A percentile compares a stretch with the other conserved stretches of the same genome.
These are phyloP conservation scores for Talinum fruticosum DNA, from an alignment of 148 eudicot genomes.

Conservation along the genomic window DNA sequence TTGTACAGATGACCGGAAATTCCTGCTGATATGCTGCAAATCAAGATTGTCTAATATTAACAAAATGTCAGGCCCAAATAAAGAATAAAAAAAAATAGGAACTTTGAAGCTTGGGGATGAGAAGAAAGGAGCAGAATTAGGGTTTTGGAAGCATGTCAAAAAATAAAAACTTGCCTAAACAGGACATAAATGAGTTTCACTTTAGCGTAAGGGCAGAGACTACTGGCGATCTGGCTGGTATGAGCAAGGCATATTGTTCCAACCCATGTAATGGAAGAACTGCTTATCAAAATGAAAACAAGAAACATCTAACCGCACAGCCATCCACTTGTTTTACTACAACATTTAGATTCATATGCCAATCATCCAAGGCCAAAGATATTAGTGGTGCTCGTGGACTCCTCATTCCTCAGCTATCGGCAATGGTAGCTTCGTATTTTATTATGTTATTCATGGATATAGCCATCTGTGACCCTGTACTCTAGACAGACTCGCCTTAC, in stretches of 20 bases:
- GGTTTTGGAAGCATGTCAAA: neutral
- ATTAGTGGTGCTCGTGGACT: neutral
- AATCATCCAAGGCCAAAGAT: no score
- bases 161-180: neutral
- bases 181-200: neutral
- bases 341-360: no score
- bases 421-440: neutral
- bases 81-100: neutral
- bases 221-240: neutral
- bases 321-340: no score
- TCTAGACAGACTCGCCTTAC: neutral
- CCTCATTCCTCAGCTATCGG: neutral
- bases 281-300: no score
- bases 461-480: neutral
- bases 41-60: neutral
- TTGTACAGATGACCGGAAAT: neutral
- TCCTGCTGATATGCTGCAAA: constrained; percentile 5
- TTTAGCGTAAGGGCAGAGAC: neutral
- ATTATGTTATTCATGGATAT: neutral
- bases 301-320: no score
- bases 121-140: neutral
- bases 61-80: neutral
- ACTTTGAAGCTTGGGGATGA: neutral
- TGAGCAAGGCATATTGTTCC: neutral
- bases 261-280: neutral